Evolutionary conservation across 2,329 filamentous ascomycete genomes (phyloP), one percentile per base, ranked within the genome.

Genomic region (Scleromitrula shiraiana): DNA sequence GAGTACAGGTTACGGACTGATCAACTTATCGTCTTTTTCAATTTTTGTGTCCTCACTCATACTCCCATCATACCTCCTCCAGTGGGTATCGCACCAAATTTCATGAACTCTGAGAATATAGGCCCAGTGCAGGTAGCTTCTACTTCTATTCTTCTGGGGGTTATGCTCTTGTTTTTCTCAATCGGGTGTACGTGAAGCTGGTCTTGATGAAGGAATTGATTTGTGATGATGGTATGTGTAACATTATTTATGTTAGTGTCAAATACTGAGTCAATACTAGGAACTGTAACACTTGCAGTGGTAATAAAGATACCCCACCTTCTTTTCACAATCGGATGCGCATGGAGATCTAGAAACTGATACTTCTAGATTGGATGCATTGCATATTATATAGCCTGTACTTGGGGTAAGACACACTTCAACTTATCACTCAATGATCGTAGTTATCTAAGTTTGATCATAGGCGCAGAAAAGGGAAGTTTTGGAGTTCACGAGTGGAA

Each of bases 111-210:
- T 8, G 8, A 39, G 6, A 39, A 22, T 15, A 39, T 9, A 39
- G 22, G 37, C 7, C 24, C 22, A 7, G 15, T 15, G 5, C 37
- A 39, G 24, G 24, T 24, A 10, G 15, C 14, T 26, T 19, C 15
- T 3, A 39, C 37, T 4, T 39, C 22, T 5, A 22, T 26, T 5
- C 22, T 39, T 2, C 12, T 39, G 6, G 8, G 37, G 7, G n/a
- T 39, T n/a, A 39, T 39, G 37, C 22, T 39, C 22, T 14, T 39
- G 15, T 39, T 39, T 4, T 39, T 39, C 37, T 39, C 37, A 39
- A 39, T 26, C 22, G 37, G 12, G 14, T 39, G 1, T 39, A 39
- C 15, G 37, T 39, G 8, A 39, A 39, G 23, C 19, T 17, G 5
- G 0, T 39, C 24, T 7, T 39, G 22, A 39, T 15, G 22, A 39